Evolutionary conservation across 2,329 filamentous ascomycete species (phyloP), one percentile per base, ranked within the genome.

Genomic region (Clarireedia sp.): DNA sequence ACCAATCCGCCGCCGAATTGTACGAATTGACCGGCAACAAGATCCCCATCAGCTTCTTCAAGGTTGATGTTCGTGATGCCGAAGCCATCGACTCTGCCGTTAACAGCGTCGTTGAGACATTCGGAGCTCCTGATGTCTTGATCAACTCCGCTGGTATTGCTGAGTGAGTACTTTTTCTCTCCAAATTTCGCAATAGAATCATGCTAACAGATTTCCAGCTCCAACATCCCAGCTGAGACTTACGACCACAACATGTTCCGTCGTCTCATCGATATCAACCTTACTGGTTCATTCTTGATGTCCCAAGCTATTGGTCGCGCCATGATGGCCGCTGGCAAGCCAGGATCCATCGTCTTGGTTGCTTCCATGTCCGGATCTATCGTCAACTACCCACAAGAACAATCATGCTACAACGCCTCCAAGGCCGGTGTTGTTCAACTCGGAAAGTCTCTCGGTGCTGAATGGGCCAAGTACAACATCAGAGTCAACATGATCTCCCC

Each of bases 311-410:
- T 86, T 23, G 85, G 83, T 43, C 81, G 81, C 54, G 75, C 80
- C 64, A 90, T 90, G 85, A 90, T 90, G 72, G 74, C 77, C n/a
- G 79, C 81, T 55, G 78, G 79, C 66, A 84, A 83, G 72, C 82
- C 83, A 12, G 87, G 87, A 43, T 85, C 80, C 66, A 86, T 91
- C 67, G 78, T 91, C 66, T 81, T 90, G 59, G 82, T 90, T 52
- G 86, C 86, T 33, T 89, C 85, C 66, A 90, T 92, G 87, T 89
- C 86, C 49, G 89, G 87, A 62, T 82, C 83, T 73, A 83, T 92
- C 61, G 88, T 90, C 78, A 92, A 92, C 81, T 90, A 85, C 75
- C 88, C 87, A 6, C 87, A 91, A 73, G 85, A 90, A 74, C 87
- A 91, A 74, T 83, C 78, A 47, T 88, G 85, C 72, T 92, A 92